A percentile compares a stretch with the other conserved stretches of the same genome.
These are phyloP conservation scores for Camelina sativa DNA, from an alignment of 345 rosid species.

Conservation along the genomic window DNA sequence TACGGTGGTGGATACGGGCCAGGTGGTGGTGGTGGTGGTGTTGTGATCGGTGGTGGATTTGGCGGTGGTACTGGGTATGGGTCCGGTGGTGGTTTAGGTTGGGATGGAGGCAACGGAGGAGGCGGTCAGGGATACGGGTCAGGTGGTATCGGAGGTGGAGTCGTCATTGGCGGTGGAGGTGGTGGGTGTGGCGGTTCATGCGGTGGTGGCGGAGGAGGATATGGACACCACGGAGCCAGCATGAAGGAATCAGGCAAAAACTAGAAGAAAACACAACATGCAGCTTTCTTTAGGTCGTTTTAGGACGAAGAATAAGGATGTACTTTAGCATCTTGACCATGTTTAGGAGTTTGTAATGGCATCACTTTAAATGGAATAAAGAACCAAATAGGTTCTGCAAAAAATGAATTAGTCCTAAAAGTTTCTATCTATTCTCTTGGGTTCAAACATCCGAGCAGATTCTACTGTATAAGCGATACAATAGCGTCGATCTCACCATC, in stretches of 20 bases:
- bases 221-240: constrained; percentile 35
- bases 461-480: constrained; percentile 66
- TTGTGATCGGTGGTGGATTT: constrained; percentile 39
- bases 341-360: constrained; percentile 37
- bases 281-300: constrained; percentile 13
- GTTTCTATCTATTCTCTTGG: constrained; percentile 25
- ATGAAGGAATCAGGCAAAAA: constrained; percentile 36
- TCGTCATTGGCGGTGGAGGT: constrained; percentile 35
- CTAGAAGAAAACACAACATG: constrained; percentile 28
- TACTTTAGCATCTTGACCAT: constrained; percentile 41
- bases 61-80: constrained; percentile 36
- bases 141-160: constrained; percentile 45
- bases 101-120: constrained; percentile 40
- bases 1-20: constrained; percentile 43
- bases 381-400: background rate
- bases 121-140: constrained; percentile 39
- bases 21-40: constrained; percentile 43
- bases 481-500: constrained; percentile 70
- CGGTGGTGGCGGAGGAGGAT: constrained; percentile 33
- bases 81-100: constrained; percentile 35
- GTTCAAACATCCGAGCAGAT: constrained; percentile 17
- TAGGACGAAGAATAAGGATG: constrained; percentile 38
- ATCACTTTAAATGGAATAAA: constrained; percentile 36
- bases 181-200: constrained; percentile 41
- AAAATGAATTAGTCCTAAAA: background rate